Evolutionary conservation across 148 eudicot species (phyloP).

Genomic region (Diospyros lotus): DNA sequence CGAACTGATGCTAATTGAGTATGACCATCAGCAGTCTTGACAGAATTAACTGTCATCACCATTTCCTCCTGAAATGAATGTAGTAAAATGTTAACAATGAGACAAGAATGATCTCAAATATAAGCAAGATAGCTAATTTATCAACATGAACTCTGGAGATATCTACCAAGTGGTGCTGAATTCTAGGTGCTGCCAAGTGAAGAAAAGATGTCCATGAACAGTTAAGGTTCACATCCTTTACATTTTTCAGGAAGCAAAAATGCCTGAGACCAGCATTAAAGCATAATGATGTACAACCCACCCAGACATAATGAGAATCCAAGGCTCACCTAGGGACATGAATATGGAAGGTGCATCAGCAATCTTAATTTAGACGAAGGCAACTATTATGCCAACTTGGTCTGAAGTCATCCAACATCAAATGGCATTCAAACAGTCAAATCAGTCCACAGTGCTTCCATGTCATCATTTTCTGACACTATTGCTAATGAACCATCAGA

Average conservation of each 20-base stretch:
- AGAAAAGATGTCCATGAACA: not conserved
- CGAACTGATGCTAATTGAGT: slow-evolving; percentile 39
- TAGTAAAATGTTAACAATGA: slow-evolving; percentile 1
- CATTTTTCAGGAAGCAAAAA: not conserved
- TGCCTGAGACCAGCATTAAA: not conserved
- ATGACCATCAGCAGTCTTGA: slow-evolving; percentile 24
- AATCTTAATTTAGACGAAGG: not conserved
- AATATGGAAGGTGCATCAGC: not conserved
- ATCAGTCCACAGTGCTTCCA: not conserved
- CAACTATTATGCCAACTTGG: not conserved
- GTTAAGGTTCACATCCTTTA: not conserved
- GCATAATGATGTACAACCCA: not conserved
- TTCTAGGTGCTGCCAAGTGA: too few species aligned
- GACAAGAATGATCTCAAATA: not conserved
- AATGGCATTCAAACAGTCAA: not conserved
- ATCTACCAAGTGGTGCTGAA: not conserved
- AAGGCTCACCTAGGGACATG: not conserved
- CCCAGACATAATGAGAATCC: too few species aligned
- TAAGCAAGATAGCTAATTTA: slow-evolving; percentile 9
- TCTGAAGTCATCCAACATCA: not conserved
- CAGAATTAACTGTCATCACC: slow-evolving; percentile 22
- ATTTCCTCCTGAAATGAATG: slow-evolving; percentile 48
- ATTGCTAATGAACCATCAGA: not conserved
- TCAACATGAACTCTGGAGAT: not conserved
- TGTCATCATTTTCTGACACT: not conserved